These are phyloP conservation scores for Dovyalis caffra DNA, from an alignment of 345 rosid genomes.

Conservation along the genomic window DNA sequence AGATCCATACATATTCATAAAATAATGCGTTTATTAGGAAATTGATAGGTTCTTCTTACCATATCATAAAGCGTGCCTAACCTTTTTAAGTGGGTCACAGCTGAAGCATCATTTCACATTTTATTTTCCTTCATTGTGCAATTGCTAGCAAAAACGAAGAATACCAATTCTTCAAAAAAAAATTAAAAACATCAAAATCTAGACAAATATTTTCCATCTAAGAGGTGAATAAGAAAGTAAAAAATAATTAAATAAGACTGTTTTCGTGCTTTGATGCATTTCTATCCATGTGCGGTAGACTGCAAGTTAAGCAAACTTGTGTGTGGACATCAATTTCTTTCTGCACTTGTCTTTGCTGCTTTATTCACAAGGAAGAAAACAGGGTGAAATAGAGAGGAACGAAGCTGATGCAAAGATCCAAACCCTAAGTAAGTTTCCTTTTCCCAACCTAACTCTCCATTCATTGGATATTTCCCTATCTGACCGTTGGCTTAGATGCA, in stretches of 20 bases:
- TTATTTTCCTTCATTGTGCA: conserved; percentile 10
- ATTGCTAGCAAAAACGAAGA: conserved; percentile 12
- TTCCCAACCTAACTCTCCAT: conserved; percentile 46
- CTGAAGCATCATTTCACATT: conserved; percentile 23
- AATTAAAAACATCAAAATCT: neutral
- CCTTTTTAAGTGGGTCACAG: conserved; percentile 28
- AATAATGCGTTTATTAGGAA: conserved; percentile 10
- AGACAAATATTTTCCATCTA: conserved; percentile 13
- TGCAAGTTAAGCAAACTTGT: conserved; percentile 53
- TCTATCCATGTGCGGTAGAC: conserved; percentile 35
- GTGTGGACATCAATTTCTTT: conserved; percentile 18
- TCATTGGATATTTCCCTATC: conserved; percentile 38
- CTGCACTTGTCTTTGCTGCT: conserved; percentile 30
- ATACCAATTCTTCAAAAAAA: neutral
- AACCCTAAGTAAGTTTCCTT: conserved; percentile 39
- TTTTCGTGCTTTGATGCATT: conserved; percentile 17
- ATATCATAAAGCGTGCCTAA: conserved; percentile 13
- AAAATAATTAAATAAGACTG: neutral
- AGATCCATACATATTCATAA: neutral
- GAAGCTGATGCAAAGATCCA: conserved; percentile 29
- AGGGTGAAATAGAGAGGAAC: neutral
- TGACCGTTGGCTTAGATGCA: conserved; percentile 53
- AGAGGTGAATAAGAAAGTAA: neutral
- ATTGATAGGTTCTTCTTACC: conserved; percentile 38
- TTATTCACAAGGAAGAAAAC: conserved; percentile 41